Conservation (phyloP, 805 yeast genomes). For the Isabelozyma gotoi region DNA sequence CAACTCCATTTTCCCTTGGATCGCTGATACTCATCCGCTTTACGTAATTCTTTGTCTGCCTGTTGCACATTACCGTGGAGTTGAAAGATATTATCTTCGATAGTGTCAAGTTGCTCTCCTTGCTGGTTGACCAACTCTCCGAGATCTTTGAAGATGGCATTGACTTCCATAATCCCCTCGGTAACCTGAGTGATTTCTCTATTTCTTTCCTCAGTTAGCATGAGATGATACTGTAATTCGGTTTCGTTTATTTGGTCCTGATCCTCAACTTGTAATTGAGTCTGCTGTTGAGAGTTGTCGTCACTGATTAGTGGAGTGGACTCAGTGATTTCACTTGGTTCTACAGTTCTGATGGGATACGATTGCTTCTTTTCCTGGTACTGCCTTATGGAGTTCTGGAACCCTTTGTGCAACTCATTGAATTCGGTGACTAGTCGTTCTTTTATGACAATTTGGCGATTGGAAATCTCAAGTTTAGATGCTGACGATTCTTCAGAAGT, state of each 20-base stretch:
- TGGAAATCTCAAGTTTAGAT: constrained; percentile 28
- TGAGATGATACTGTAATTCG: constrained; percentile 60
- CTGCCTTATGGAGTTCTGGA: constrained; percentile 42
- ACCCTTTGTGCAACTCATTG: constrained; percentile 42
- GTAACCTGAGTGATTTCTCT: constrained; percentile 70
- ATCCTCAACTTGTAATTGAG: constrained; percentile 28
- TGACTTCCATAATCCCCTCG: constrained; percentile 80
- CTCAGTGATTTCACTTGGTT: constrained; percentile 16
- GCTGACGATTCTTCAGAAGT: constrained; percentile 2
- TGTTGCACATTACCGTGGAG: constrained; percentile 63
- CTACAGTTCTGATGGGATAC: constrained; percentile 13
- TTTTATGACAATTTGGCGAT: constrained; percentile 42
- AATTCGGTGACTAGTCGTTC: constrained; percentile 60
- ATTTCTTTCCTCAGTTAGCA: constrained; percentile 70
- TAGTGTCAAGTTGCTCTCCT: constrained; percentile 79
- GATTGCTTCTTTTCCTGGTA: constrained; percentile 49
- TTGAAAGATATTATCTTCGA: constrained; percentile 74
- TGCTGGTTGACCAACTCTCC: constrained; percentile 80
- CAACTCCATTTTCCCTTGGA: constrained; percentile 73
- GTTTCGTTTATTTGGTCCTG: constrained; percentile 45
- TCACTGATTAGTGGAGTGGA: constrained; percentile 39
- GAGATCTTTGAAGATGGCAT: constrained; percentile 79
- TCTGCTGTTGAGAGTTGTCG: constrained; percentile 20
- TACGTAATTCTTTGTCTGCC: constrained; percentile 67
- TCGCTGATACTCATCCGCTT: constrained; percentile 76